Evolutionary conservation across 1,284 basidiomycete species (phyloP), one percentile per base, ranked within the genome.

Genomic region (Sanguinoderma infundibulare): DNA sequence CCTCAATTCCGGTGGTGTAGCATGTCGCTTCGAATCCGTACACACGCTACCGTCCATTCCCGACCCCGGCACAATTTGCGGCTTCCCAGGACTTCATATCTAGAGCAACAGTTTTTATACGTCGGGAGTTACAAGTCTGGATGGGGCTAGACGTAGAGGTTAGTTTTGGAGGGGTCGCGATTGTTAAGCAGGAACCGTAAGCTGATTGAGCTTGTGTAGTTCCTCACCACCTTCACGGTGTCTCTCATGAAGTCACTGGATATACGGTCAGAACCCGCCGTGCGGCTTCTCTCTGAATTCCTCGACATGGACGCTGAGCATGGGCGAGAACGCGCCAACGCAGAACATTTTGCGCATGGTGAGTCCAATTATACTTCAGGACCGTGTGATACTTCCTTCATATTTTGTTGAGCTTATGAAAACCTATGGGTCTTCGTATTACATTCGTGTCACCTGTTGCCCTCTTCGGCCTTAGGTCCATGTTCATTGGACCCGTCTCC

Each of bases 261-360:
- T 75, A 90, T 96, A 60, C 91, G 94, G 46, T 91, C 93, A 10
- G 92, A 96, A 73, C 86, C 89, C 24, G 90, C 93, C 34, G 82
- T 96, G 47, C 89, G 91, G 67, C 77, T 96, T 10, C 79, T 96
- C 5, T 81, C 90, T 12, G 94, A 95, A 67, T 94, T 95, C 74
- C 80, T 96, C 38, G 94, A 96, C 70, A 82, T 92, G 75, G 90
- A 90, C 64, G 73, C 76, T 14, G 66, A 69, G 54, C 60, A 58
- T 51, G 81, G 83, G 54, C 86, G 85, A 14, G 79, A 79, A 58
- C 84, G 85, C 60, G 76, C 79, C 36, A 90, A 91, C 66, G 90
- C 94, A 10, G 94, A 96, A 71, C 95, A 96, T 75, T 95, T 96
- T 75, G 90, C 90, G 8, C 94, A 96, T 77, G 92, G 92, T 92